Conservation (phyloP, 1,284 basidiomycete genomes). For the Trichosporon ovoides region DNA sequence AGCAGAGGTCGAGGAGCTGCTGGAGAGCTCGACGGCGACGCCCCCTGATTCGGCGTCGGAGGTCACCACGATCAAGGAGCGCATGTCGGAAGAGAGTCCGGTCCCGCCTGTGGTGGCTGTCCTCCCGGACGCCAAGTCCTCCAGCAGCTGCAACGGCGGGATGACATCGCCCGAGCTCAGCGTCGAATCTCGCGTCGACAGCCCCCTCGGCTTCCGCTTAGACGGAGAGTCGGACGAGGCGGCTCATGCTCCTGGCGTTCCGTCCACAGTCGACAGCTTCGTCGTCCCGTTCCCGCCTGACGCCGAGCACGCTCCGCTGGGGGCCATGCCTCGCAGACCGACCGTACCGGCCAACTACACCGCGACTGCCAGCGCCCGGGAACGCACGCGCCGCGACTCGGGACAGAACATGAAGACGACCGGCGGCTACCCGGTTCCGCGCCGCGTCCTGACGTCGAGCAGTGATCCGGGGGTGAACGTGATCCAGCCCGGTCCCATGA, state of each 20-base stretch:
- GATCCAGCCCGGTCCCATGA: not conserved
- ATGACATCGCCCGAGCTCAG: not conserved
- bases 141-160: conserved; percentile 1
- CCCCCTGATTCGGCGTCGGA: not conserved
- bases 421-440: not conserved
- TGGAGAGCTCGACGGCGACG: not conserved
- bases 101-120: not conserved
- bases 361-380: conserved; percentile 3
- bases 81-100: not conserved
- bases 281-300: conserved; percentile 8
- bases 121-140: not conserved
- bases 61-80: not conserved
- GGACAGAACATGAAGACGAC: not conserved
- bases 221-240: not conserved
- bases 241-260: not conserved
- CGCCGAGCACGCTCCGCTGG: not conserved
- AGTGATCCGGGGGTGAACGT: not conserved
- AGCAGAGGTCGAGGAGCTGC: not conserved
- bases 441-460: not conserved
- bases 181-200: conserved; percentile 1
- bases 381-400: conserved; percentile 8
- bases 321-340: not conserved
- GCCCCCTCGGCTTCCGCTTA: not conserved
- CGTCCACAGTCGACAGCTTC: not conserved
- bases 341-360: conserved; percentile 6